A percentile compares a stretch with the other conserved stretches of the same genome.
phyloP scores from a whole-genome alignment of 2,329 filamentous ascomycete species.

The Fusarium coffeatum region DNA sequence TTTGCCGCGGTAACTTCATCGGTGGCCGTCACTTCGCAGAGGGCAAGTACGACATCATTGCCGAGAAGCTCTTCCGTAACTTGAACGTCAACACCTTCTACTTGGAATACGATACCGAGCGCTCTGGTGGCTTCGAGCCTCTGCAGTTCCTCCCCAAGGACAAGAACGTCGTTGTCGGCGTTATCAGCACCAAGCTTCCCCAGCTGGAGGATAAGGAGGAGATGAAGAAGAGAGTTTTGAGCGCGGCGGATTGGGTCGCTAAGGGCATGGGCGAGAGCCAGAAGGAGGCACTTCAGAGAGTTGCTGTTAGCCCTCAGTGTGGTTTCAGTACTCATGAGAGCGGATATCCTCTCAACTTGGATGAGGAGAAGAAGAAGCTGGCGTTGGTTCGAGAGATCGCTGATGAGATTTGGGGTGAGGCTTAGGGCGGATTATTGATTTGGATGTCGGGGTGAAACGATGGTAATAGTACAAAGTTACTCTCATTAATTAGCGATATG shows the following conservation, averaged over 20 bases:
- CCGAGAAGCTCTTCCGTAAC: constrained; percentile 72
- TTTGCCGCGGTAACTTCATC: constrained; percentile 77
- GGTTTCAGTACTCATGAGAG: constrained; percentile 80
- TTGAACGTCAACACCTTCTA: constrained; percentile 75
- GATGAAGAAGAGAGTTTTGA: constrained; percentile 68
- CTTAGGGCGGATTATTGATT: constrained; percentile 23
- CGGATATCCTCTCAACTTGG: constrained; percentile 74
- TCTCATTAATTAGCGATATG: background rate
- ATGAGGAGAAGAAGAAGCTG: constrained; percentile 80
- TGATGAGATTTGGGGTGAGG: constrained; percentile 73
- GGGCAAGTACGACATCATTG: constrained; percentile 74
- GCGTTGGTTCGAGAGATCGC: constrained; percentile 77
- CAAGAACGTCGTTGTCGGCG: constrained; percentile 73
- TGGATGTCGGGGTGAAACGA: no score
- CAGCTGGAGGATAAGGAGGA: constrained; percentile 72
- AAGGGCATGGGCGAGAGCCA: constrained; percentile 72
- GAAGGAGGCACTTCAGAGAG: constrained; percentile 75
- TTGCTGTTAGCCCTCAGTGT: constrained; percentile 78
- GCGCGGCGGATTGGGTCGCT: constrained; percentile 75
- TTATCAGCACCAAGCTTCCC: constrained; percentile 72
- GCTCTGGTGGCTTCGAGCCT: constrained; percentile 74
- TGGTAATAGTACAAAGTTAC: background rate
- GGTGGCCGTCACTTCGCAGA: constrained; percentile 74
- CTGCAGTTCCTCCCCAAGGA: constrained; percentile 68
- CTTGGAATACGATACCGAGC: constrained; percentile 75